phyloP scores from a whole-genome alignment of 2,329 filamentous ascomycete species.

The Stagonosporopsis rhizophila region DNA sequence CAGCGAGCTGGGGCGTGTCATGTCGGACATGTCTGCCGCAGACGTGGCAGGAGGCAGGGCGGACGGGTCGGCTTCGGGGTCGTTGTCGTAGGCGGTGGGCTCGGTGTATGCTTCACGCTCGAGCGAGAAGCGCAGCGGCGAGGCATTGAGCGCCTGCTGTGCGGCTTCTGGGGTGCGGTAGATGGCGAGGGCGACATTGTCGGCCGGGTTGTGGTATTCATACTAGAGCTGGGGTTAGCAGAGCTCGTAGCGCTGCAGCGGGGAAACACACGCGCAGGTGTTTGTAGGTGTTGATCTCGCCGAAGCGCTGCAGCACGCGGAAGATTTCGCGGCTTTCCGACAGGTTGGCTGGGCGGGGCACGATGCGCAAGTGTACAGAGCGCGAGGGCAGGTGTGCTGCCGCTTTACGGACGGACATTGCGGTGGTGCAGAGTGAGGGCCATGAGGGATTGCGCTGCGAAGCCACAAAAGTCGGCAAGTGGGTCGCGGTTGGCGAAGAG shows the following conservation, averaged over 20 bases:
- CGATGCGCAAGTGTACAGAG: slow-evolving; percentile 56
- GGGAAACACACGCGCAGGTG: slow-evolving; percentile 48
- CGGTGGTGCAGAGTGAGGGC: not conserved
- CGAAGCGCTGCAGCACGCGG: slow-evolving; percentile 57
- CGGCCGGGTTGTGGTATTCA: slow-evolving; percentile 52
- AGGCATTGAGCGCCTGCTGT: slow-evolving; percentile 51
- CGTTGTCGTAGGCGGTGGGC: not conserved
- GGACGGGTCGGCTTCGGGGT: slow-evolving; percentile 23
- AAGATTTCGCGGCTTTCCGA: slow-evolving; percentile 59
- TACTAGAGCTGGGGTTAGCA: slow-evolving; percentile 41
- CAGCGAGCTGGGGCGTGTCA: slow-evolving; percentile 40
- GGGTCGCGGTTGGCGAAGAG: slow-evolving; percentile 31
- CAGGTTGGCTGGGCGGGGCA: slow-evolving; percentile 56
- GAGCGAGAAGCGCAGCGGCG: slow-evolving; percentile 57
- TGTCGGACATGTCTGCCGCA: slow-evolving; percentile 35
- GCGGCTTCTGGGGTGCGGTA: slow-evolving; percentile 53
- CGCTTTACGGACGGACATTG: slow-evolving; percentile 41
- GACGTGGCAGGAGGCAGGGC: slow-evolving; percentile 2
- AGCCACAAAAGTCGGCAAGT: slow-evolving; percentile 24
- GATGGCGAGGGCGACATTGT: slow-evolving; percentile 56
- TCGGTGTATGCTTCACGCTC: slow-evolving; percentile 32
- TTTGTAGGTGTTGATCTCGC: slow-evolving; percentile 58
- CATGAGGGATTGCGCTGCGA: not conserved
- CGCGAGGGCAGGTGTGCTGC: slow-evolving; percentile 45
- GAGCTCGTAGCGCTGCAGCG: not conserved